Percentiles rank a stretch among this genome's conserved stretches.
These are phyloP conservation scores for Naganishia onofrii DNA, from an alignment of 768 basidiomycete genomes.

Conservation along the genomic window DNA sequence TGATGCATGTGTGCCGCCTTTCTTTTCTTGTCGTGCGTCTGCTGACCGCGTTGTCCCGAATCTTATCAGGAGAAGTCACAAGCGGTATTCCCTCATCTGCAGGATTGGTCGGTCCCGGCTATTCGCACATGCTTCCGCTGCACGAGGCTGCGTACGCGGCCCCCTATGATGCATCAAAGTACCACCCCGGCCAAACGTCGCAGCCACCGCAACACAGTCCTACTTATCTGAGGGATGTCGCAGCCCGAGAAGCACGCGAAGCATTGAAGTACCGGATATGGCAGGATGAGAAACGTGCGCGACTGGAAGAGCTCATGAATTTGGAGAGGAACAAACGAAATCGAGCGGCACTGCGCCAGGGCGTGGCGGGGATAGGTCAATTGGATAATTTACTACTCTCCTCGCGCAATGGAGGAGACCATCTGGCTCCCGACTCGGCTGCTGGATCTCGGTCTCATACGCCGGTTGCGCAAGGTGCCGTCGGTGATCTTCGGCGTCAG, in stretches of 20 bases:
- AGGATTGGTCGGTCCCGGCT: neutral
- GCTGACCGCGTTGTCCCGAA: neutral
- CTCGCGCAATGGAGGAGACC: constrained; percentile 9
- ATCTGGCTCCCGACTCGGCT: constrained; percentile 1
- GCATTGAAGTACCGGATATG: neutral
- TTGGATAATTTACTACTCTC: neutral
- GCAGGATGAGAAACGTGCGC: constrained; percentile 20
- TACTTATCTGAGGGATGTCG: neutral
- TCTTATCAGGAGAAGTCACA: neutral
- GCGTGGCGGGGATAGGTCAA: neutral
- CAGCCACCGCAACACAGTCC: neutral
- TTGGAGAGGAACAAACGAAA: constrained; percentile 6
- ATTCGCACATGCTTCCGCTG: neutral
- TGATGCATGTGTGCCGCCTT: neutral
- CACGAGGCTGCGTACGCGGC: neutral
- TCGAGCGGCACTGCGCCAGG: constrained; percentile 4
- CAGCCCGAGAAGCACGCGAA: constrained; percentile 5
- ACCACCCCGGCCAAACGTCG: neutral
- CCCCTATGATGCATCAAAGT: neutral
- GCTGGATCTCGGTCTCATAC: constrained; percentile 9
- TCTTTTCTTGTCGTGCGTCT: neutral
- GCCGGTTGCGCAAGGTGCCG: constrained; percentile 5
- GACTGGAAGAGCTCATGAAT: constrained; percentile 21
- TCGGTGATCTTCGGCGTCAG: neutral
- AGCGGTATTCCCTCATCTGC: neutral